Evolutionary conservation across 148 eudicot genomes (phyloP).

Genomic region (Rhododendron griersonianum): DNA sequence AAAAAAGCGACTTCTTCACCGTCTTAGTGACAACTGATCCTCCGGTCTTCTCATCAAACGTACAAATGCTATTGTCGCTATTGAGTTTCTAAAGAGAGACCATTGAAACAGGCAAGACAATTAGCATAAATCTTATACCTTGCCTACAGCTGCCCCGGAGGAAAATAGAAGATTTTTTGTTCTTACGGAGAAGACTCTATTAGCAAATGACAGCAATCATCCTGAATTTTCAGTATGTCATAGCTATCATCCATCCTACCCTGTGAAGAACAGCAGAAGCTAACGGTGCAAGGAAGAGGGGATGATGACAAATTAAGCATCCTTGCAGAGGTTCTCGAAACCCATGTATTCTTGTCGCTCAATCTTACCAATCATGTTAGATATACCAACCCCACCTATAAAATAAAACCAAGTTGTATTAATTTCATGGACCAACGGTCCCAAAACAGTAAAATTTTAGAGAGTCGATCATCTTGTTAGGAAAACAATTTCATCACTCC

Average conservation of each 20-base stretch:
- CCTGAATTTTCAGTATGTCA: neutral
- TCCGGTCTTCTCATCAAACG: neutral
- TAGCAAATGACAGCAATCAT: neutral
- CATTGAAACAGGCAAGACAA: neutral
- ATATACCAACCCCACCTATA: constrained; percentile 53
- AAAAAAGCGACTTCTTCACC: neutral
- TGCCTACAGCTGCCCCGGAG: neutral
- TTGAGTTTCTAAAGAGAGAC: neutral
- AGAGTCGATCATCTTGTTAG: neutral
- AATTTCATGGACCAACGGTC: neutral
- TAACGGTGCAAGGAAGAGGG: neutral
- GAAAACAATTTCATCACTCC: too few relatives aligned
- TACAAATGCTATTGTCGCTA: neutral
- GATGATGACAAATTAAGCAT: constrained; percentile 7
- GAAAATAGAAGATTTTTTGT: neutral
- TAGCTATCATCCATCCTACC: neutral
- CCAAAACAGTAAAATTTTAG: neutral
- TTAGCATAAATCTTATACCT: neutral
- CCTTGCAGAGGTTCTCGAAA: constrained; percentile 80
- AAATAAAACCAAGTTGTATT: neutral
- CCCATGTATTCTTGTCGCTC: constrained; percentile 79
- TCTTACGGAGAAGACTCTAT: neutral
- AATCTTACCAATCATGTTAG: constrained; percentile 50
- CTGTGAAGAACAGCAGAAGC: neutral
- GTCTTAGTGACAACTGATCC: neutral